phyloP scores from a whole-genome alignment of 208 protist species.

The Naegleria fowleri region DNA sequence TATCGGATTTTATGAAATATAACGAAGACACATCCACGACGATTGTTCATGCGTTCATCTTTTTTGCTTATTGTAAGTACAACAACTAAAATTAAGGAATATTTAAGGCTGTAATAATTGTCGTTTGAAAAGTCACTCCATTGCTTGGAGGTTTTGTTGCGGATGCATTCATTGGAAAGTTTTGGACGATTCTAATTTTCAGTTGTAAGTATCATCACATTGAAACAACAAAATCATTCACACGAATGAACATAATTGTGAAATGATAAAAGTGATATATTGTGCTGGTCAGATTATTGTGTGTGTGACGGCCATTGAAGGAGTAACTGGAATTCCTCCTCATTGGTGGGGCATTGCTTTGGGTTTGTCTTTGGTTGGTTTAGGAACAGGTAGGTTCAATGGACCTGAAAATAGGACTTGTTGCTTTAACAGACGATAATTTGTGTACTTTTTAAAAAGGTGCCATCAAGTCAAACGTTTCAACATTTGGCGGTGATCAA shows the following conservation, averaged over 20 bases:
- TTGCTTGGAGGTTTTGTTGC: conserved; percentile 48
- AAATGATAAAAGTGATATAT: conserved; percentile 44
- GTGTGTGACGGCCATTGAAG: conserved; percentile 47
- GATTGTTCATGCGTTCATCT: conserved; percentile 49
- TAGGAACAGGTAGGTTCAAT: conserved; percentile 48
- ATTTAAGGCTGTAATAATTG: too few relatives aligned
- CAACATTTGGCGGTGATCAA: conserved; percentile 57
- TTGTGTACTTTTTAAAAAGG: neutral
- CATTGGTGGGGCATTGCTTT: conserved; percentile 43
- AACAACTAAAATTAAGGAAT: too few relatives aligned
- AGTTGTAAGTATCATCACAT: conserved; percentile 13
- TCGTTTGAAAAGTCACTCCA: conserved; percentile 21
- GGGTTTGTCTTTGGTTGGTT: conserved; percentile 41
- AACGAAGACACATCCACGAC: neutral
- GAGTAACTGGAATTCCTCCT: conserved; percentile 43
- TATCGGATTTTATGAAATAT: conserved; percentile 19
- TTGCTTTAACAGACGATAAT: too few relatives aligned
- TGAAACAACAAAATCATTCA: neutral
- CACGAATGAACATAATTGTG: too few relatives aligned
- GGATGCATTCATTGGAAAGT: conserved; percentile 39
- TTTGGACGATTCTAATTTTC: neutral
- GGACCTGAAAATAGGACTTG: conserved; percentile 57
- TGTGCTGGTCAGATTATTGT: conserved; percentile 45
- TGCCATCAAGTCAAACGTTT: neutral
- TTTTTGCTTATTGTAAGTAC: conserved; percentile 41